Evolutionary conservation across 1,284 basidiomycete species (phyloP).

Genomic region (Anthracocystis panici-leucophaei): DNA sequence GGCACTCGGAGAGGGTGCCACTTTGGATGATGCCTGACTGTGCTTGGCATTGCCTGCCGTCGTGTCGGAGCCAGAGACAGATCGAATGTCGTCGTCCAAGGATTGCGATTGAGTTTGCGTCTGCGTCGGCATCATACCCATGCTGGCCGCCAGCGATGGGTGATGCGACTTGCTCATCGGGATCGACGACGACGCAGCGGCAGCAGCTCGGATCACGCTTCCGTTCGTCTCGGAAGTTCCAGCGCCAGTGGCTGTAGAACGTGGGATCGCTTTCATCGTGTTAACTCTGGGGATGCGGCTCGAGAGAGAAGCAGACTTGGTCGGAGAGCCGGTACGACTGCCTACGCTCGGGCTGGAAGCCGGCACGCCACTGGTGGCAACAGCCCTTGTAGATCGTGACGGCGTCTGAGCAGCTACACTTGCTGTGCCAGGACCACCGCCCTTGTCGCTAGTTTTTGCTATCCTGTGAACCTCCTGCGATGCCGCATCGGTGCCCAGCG

Average conservation of each 20-base stretch:
- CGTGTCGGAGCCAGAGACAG: conserved; percentile 39
- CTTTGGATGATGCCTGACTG: conserved; percentile 22
- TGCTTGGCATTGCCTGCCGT: conserved; percentile 30
- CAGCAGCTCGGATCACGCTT: conserved; percentile 28
- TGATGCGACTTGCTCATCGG: conserved; percentile 54
- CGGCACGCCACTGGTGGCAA: conserved; percentile 13
- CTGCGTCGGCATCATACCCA: conserved; percentile 49
- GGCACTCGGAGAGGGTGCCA: conserved; percentile 31
- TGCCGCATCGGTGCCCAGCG: not conserved
- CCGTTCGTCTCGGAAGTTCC: conserved; percentile 25
- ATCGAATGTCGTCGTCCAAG: conserved; percentile 37
- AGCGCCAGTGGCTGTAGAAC: conserved; percentile 9
- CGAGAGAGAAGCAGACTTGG: conserved; percentile 35
- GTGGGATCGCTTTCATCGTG: conserved; percentile 35
- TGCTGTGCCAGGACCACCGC: not conserved
- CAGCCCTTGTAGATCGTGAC: conserved; percentile 20
- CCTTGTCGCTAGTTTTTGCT: conserved; percentile 5
- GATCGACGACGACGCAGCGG: conserved; percentile 36
- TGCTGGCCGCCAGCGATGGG: conserved; percentile 60
- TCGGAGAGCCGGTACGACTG: conserved; percentile 35
- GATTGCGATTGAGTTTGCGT: not conserved
- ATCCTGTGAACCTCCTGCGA: conserved; percentile 8
- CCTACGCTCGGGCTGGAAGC: conserved; percentile 23
- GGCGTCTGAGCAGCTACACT: conserved; percentile 19
- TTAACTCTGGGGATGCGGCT: conserved; percentile 58